phyloP scores from a whole-genome alignment of 495 filamentous ascomycete species.

The Pyrenopolyporus hunteri region DNA sequence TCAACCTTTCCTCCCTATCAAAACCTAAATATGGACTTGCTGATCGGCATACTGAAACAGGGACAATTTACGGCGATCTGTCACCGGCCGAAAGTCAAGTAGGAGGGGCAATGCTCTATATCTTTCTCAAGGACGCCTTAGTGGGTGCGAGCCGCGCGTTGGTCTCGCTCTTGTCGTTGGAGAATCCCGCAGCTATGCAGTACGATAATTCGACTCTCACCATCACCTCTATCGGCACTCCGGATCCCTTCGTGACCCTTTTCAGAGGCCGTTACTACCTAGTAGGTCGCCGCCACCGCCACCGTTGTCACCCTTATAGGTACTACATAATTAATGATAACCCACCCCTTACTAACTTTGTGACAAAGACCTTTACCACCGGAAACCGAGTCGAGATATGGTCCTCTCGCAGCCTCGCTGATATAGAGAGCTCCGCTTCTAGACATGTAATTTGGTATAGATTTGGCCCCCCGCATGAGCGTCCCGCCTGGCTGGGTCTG shows the following conservation, averaged over 20 bases:
- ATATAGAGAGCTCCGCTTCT: constrained; percentile 38
- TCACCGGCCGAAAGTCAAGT: constrained; percentile 17
- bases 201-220: constrained; percentile 43
- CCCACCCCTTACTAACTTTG: constrained; percentile 3
- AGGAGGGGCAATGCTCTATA: constrained; percentile 23
- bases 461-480: not conserved
- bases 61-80: constrained; percentile 14
- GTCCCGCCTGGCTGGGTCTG: not conserved
- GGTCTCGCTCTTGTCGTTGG: constrained; percentile 25
- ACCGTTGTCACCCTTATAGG: not conserved
- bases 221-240: constrained; percentile 39
- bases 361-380: constrained; percentile 39
- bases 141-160: constrained; percentile 32
- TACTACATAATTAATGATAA: not conserved
- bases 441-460: constrained; percentile 43
- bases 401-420: constrained; percentile 37
- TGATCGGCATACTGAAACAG: constrained; percentile 32
- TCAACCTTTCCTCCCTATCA: constrained; percentile 10
- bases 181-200: constrained; percentile 29
- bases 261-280: constrained; percentile 39
- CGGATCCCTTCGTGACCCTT: constrained; percentile 39
- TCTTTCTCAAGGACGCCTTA: constrained; percentile 28
- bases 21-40: constrained; percentile 27
- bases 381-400: constrained; percentile 45
- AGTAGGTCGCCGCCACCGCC: constrained; percentile 14